Base-by-base conservation (phyloP, 1,284 basidiomycete genomes). In the Entoloma clypeatum region DNA sequence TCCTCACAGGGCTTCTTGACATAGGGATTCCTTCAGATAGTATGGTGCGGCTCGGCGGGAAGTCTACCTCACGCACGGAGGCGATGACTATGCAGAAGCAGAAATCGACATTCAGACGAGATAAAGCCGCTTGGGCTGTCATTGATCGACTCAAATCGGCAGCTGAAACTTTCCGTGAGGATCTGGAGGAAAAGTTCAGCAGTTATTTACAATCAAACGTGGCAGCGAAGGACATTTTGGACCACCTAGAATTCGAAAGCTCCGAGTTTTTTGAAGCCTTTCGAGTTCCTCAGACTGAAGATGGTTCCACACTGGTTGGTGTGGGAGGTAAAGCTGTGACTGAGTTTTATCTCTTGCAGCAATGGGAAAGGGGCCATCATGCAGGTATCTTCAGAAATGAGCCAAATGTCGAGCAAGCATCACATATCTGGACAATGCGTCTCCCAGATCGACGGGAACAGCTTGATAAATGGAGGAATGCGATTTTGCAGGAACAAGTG, bases 21-120 rank as follows among this genome's bases (percentile, higher is more conserved):
- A 75, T 78, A 16, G 77, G 75, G 2, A 79, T 83, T 7, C 73
- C 79, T 0, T 28, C 45, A 1, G 6, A 37, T 0, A 59, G 48
- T 25, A 71, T 82, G 41, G 68, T 74, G 21, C 68, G 79, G 0
- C 58, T 83, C 0, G 79, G 79, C 5, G 69, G 77, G 1, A 77
- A 79, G 48, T 67, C 69, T 0, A 77, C 74, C 1, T 0, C 61
- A 0, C 50, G 61, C 0, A 77, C 75, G 1, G 69, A 67, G 21
- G 53, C 62, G 0, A 55, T 81, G 13, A 52, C 62, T 2, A 50
- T 81, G 1, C 58, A 54, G 7, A 65, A 63, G 0, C 68, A 72
- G 44, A 39, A 26, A 30, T 41, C 43, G 29, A 48, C 41, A 44
- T 46, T 39, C 30, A 43, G 30, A 1, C 53, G 61, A 14, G 48